Percentiles rank a stretch among this genome's conserved stretches.
These are phyloP conservation scores for Lachnellula willkommii DNA, from an alignment of 2,329 filamentous ascomycete species.

Conservation along the genomic window DNA sequence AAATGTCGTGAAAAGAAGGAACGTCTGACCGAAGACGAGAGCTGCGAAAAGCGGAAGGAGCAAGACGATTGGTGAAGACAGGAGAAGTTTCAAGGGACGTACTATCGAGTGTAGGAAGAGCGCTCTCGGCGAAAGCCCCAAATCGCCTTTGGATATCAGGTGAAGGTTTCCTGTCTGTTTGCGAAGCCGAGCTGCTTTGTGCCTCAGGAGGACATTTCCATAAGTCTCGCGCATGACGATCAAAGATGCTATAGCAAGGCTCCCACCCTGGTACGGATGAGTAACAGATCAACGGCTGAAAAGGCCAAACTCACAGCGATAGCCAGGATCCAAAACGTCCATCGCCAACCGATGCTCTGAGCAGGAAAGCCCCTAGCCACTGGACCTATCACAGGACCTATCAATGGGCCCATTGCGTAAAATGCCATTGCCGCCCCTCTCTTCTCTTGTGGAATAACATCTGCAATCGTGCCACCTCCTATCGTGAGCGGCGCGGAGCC, in stretches of 20 bases:
- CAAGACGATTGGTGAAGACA: conserved; percentile 30
- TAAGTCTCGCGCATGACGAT: conserved; percentile 39
- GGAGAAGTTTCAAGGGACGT: conserved; percentile 34
- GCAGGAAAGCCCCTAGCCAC: conserved; percentile 46
- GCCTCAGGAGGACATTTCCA: conserved; percentile 37
- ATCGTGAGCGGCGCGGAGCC: conserved; percentile 53
- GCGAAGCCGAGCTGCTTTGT: conserved; percentile 40
- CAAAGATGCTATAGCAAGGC: background rate
- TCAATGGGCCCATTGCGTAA: conserved; percentile 38
- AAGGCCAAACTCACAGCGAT: conserved; percentile 26
- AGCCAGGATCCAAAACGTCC: conserved; percentile 45
- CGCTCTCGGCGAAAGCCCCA: conserved; percentile 15
- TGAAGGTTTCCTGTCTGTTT: conserved; percentile 36
- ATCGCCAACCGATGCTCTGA: conserved; percentile 44
- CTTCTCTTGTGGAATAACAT: conserved; percentile 50
- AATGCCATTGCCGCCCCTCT: conserved; percentile 50
- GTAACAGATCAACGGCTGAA: background rate
- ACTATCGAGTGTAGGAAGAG: conserved; percentile 30
- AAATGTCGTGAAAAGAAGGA: conserved; percentile 36
- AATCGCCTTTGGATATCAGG: conserved; percentile 42
- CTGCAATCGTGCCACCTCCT: conserved; percentile 34
- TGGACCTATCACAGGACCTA: conserved; percentile 36
- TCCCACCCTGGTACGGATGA: background rate
- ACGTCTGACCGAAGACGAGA: conserved; percentile 33
- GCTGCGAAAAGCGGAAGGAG: conserved; percentile 31